Base-by-base conservation (phyloP, 768 basidiomycete genomes). In the Russula earlei region DNA sequence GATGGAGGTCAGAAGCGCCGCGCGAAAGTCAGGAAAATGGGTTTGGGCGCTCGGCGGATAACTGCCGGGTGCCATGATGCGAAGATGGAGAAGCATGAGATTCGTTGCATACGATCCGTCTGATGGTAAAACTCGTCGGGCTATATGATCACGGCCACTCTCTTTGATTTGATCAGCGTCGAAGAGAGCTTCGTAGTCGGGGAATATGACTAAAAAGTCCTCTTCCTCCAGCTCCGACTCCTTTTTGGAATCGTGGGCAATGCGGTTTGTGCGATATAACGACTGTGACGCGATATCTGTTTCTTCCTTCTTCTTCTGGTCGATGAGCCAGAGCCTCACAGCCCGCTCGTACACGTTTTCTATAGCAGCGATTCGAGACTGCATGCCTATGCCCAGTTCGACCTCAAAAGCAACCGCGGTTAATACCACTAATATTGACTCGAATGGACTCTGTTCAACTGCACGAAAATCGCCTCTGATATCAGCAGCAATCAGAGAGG, bases 131-230 rank as follows among this genome's bases (percentile, higher is more conserved):
- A 49, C 42, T 56, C 34, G 19, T 47, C 59, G 64, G 42, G 55
- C 52, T 44, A 43, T 45, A 33, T 31, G 50, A 33, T 41, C 25
- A 19, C 50, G 47, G 22, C 22, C n/a, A 37, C 14, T 6, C 17
- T 49, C 57, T 25, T 44, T 29, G 14, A 19, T 22, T 19, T n/a
- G 43, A 12, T 58, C 44, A 20, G 64, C 63, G n/a, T 69, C 61
- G 33, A 77, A 72, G 15, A 83, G 67, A 24, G 69, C 74, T 53
- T 85, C 79, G 31, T 85, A 95, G 11, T 82, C 81, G 12, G 96
- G 96, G 69, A 99, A 99, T 27, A 98, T 67, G 5, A 79, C 71
- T 43, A 83, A 70, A 64, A 98, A 91, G 62, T 98, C 96, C 59
- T 76, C 75, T 67, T 87, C 88, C 66, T 96, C 91, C 36, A 79